These are phyloP conservation scores for Botrytis medusae DNA, from an alignment of 2,329 filamentous ascomycete species.

Conservation along the genomic window DNA sequence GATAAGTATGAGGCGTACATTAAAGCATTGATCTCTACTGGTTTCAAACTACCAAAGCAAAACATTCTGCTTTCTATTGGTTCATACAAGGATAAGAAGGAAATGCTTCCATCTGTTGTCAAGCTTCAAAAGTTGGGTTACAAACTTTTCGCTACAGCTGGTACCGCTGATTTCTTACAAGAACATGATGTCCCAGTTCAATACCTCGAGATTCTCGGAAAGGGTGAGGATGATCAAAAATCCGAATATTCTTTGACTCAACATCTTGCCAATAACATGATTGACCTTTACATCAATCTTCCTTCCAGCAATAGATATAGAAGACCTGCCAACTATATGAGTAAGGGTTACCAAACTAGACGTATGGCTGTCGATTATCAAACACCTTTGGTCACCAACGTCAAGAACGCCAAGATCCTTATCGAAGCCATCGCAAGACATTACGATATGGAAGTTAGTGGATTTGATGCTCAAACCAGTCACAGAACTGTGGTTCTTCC, in stretches of 20 bases:
- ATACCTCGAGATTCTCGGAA: conserved; percentile 83
- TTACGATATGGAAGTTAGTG: conserved; percentile 79
- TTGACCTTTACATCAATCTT: conserved; percentile 95
- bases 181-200: conserved; percentile 91
- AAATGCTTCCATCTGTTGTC: conserved; percentile 90
- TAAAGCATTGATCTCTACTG: conserved; percentile 92
- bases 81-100: conserved; percentile 96
- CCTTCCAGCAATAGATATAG: conserved; percentile 98
- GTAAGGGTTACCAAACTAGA: conserved; percentile 92
- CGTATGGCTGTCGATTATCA: conserved; percentile 96
- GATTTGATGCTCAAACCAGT: conserved; percentile 89
- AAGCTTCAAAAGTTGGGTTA: conserved; percentile 89
- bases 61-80: conserved; percentile 95
- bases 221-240: conserved; percentile 79
- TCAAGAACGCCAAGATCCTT: conserved; percentile 98
- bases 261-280: conserved; percentile 95
- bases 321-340: conserved; percentile 96
- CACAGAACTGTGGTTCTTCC: conserved; percentile 72
- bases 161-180: conserved; percentile 94
- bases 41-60: conserved; percentile 93
- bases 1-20: conserved; percentile 98
- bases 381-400: conserved; percentile 94
- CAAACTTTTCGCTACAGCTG: conserved; percentile 93
- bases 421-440: conserved; percentile 91
- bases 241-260: conserved; percentile 96